These are phyloP conservation scores for Eleusine indica DNA, from an alignment of 176 grass and related monocot genomes.

Conservation along the genomic window DNA sequence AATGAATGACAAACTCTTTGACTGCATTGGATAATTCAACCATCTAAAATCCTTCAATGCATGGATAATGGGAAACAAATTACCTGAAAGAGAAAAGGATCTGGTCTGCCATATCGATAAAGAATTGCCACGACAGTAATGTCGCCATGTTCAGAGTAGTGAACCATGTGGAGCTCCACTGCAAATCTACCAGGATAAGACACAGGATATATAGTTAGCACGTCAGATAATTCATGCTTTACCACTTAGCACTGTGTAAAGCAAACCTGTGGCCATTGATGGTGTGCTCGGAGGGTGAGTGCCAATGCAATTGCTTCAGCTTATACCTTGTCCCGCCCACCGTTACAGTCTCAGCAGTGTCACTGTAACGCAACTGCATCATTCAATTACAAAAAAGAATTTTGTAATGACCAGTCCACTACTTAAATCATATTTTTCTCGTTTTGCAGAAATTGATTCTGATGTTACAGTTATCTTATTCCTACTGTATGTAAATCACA, in stretches of 20 bases:
- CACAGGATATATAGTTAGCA: background rate
- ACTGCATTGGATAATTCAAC: background rate
- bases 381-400: background rate
- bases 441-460: background rate
- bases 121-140: slow-evolving; percentile 61
- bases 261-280: slow-evolving; percentile 68
- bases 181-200: slow-evolving; percentile 50
- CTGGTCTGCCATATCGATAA: slow-evolving; percentile 56
- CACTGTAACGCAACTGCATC: slow-evolving; percentile 60
- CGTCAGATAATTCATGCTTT: background rate
- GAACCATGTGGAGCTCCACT: slow-evolving; percentile 84
- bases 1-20: background rate
- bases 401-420: background rate
- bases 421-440: background rate
- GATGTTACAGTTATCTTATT: background rate
- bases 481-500: background rate
- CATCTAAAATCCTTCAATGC: background rate
- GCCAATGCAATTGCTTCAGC: slow-evolving; percentile 78
- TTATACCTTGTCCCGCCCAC: slow-evolving; percentile 58
- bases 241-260: slow-evolving; percentile 9
- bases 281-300: slow-evolving; percentile 77
- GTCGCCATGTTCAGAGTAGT: slow-evolving; percentile 55
- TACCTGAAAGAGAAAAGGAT: slow-evolving; percentile 75
- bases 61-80: background rate
- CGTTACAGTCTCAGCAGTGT: slow-evolving; percentile 47